Evolutionary conservation across 1,284 basidiomycete genomes (phyloP).

Genomic region (Puccinia polysora): DNA sequence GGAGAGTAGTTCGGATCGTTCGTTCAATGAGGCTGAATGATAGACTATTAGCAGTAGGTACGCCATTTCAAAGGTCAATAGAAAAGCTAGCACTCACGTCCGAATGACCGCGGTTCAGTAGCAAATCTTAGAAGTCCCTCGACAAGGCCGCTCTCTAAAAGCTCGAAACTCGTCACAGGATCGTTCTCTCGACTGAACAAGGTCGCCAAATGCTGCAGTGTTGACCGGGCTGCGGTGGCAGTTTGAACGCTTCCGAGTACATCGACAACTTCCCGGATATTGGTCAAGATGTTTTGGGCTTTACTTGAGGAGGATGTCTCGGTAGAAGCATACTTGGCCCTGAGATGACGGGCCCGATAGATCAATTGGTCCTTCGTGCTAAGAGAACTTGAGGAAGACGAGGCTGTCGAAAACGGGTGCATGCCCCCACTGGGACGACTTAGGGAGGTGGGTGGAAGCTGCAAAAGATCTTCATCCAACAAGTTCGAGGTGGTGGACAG

Average conservation of each 20-base stretch:
- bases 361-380: conserved; percentile 37
- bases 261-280: conserved; percentile 59
- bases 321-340: conserved; percentile 21
- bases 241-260: conserved; percentile 61
- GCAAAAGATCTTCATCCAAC: conserved; percentile 5
- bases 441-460: conserved; percentile 4
- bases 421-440: conserved; percentile 12
- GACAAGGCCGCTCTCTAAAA: conserved; percentile 86
- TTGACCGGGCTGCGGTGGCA: conserved; percentile 65
- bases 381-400: conserved; percentile 13
- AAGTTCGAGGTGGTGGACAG: conserved; percentile 7
- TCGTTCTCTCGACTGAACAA: conserved; percentile 67
- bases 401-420: conserved; percentile 17
- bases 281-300: conserved; percentile 63
- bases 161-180: conserved; percentile 90
- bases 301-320: conserved; percentile 46
- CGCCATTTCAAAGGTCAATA: background rate
- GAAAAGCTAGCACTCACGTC: conserved; percentile 54
- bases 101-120: conserved; percentile 62
- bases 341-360: conserved; percentile 44
- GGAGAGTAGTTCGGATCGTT: background rate
- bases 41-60: conserved; percentile 43
- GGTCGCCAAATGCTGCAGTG: conserved; percentile 67
- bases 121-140: conserved; percentile 79
- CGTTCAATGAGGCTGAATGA: too few relatives aligned